Evolutionary conservation across 345 rosid genomes (phyloP).

Genomic region (Corchorus capsularis): DNA sequence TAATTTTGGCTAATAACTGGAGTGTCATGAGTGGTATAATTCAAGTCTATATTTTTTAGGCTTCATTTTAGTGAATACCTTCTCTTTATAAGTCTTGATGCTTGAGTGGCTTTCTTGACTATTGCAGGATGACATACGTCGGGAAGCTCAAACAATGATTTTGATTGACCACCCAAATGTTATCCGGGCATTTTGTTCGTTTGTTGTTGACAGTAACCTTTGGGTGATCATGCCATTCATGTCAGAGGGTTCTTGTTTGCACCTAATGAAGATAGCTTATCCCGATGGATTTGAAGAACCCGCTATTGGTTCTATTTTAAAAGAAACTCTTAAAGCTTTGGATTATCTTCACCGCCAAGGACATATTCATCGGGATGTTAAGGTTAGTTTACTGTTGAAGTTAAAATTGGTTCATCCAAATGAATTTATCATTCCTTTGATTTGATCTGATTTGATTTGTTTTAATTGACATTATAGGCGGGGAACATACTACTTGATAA

Average conservation of each 20-base stretch:
- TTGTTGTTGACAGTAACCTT: constrained; percentile 79
- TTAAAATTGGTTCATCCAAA: constrained; percentile 14
- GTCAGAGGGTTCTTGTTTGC: constrained; percentile 98
- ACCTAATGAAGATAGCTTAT: constrained; percentile 93
- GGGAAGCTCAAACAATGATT: constrained; percentile 97
- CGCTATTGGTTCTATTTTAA: constrained; percentile 83
- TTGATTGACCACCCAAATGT: constrained; percentile 97
- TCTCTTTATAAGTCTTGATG: neutral
- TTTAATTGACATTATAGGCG: constrained; percentile 56
- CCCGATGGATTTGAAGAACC: constrained; percentile 93
- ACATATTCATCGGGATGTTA: constrained; percentile 97
- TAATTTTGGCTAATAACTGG: neutral
- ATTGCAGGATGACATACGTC: constrained; percentile 85
- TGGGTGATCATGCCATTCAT: constrained; percentile 99
- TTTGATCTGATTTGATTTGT: neutral
- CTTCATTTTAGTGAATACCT: neutral
- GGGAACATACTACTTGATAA: constrained; percentile 92
- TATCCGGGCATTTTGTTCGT: constrained; percentile 83
- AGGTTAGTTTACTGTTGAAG: constrained; percentile 48
- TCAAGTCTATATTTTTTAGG: neutral
- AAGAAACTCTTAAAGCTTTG: constrained; percentile 97
- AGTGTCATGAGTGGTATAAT: neutral
- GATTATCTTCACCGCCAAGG: constrained; percentile 97
- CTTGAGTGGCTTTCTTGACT: constrained; percentile 14
- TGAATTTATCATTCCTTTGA: neutral